phyloP scores from a whole-genome alignment of 495 filamentous ascomycete species.

The Cercophora scortea region DNA sequence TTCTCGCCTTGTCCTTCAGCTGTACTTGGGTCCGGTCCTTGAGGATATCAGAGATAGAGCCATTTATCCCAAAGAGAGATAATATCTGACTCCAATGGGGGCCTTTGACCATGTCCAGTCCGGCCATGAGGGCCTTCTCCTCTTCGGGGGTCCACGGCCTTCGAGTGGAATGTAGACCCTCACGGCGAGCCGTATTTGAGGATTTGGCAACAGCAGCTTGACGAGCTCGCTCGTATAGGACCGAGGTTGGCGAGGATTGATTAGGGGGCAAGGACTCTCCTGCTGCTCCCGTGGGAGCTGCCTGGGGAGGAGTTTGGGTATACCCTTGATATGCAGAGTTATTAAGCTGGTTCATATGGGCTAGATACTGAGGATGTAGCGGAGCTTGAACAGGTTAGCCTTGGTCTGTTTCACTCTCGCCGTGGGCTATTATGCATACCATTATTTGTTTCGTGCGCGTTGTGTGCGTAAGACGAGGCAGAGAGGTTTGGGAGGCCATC shows the following conservation, averaged over 20 bases:
- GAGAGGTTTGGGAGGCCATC: conserved; percentile 12
- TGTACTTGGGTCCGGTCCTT: conserved; percentile 94
- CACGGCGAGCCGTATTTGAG: conserved; percentile 62
- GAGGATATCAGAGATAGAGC: conserved; percentile 73
- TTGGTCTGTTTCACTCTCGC: too few species aligned
- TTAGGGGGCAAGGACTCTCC: conserved; percentile 46
- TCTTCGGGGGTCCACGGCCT: conserved; percentile 87
- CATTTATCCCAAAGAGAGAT: conserved; percentile 75
- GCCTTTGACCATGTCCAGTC: conserved; percentile 83
- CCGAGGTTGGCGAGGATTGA: conserved; percentile 69
- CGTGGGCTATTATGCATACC: conserved; percentile 3
- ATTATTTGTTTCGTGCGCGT: neutral
- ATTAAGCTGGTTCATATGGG: conserved; percentile 9
- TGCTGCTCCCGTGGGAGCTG: neutral
- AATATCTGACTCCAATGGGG: conserved; percentile 96
- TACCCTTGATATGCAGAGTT: conserved; percentile 15
- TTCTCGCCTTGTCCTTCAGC: conserved; percentile 90
- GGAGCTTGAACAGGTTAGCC: neutral
- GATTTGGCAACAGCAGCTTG: conserved; percentile 75
- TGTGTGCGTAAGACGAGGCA: conserved; percentile 2
- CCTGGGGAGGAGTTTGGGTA: conserved; percentile 3
- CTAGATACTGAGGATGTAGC: conserved; percentile 13
- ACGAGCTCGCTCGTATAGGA: conserved; percentile 74
- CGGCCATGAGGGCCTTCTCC: conserved; percentile 87
- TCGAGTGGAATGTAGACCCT: conserved; percentile 74